Percentiles rank a stretch among this genome's conserved stretches.
phyloP scores from a whole-genome alignment of 768 basidiomycete genomes.

The Boletus coccyginus region DNA sequence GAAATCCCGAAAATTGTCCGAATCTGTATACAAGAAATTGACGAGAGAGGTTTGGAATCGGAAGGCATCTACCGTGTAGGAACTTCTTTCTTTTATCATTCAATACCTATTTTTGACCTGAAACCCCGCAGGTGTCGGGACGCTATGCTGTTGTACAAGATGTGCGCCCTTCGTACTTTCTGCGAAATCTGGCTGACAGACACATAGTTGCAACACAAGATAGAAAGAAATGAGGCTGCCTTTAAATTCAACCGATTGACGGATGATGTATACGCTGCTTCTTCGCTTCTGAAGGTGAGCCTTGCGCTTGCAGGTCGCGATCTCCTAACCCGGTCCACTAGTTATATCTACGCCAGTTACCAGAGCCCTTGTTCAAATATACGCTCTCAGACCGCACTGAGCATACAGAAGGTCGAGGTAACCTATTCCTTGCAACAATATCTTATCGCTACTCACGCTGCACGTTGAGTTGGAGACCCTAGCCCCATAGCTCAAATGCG shows the following conservation, averaged over 20 bases:
- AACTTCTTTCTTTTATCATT: neutral
- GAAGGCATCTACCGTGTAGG: slow-evolving; percentile 82
- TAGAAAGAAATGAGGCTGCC: slow-evolving; percentile 76
- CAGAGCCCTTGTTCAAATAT: slow-evolving; percentile 86
- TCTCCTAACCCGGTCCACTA: slow-evolving; percentile 24
- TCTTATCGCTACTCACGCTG: neutral
- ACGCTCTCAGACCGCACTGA: slow-evolving; percentile 78
- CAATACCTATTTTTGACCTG: slow-evolving; percentile 1
- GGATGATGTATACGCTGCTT: slow-evolving; percentile 82
- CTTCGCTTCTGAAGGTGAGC: slow-evolving; percentile 78
- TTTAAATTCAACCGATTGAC: slow-evolving; percentile 69
- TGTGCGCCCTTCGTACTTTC: slow-evolving; percentile 39
- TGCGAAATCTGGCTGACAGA: slow-evolving; percentile 1
- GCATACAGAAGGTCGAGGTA: slow-evolving; percentile 75
- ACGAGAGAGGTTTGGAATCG: slow-evolving; percentile 69
- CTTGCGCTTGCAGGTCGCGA: neutral
- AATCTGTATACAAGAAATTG: slow-evolving; percentile 81
- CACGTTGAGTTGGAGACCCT: slow-evolving; percentile 58
- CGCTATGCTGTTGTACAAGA: slow-evolving; percentile 82
- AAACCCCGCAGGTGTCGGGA: slow-evolving; percentile 62
- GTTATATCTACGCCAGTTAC: slow-evolving; percentile 82
- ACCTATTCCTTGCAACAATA: slow-evolving; percentile 4
- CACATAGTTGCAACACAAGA: slow-evolving; percentile 73
- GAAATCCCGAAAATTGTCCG: slow-evolving; percentile 77
- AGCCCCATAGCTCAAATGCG: slow-evolving; percentile 72